Evolutionary conservation across 345 rosid species (phyloP).

Genomic region (Gossypium australe): DNA sequence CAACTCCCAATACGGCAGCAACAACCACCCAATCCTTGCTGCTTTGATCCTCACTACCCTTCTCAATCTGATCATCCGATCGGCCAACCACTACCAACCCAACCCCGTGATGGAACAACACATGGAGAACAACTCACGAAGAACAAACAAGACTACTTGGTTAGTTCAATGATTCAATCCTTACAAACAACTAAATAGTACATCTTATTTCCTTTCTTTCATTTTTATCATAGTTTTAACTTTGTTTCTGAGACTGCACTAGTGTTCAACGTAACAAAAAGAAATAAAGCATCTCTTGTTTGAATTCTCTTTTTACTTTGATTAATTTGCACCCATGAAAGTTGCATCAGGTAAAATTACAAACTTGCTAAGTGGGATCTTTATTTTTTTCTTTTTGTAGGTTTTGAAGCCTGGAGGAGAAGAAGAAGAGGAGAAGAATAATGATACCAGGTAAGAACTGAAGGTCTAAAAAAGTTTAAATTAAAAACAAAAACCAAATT

Average conservation of each 20-base stretch:
- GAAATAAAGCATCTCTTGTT: not conserved
- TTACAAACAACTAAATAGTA: not conserved
- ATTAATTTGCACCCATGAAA: slow-evolving; percentile 29
- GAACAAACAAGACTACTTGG: slow-evolving; percentile 27
- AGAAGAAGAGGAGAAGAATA: slow-evolving; percentile 28
- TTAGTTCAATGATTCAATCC: slow-evolving; percentile 22
- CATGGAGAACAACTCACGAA: slow-evolving; percentile 13
- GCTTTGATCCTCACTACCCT: slow-evolving; percentile 22
- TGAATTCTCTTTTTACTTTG: not conserved
- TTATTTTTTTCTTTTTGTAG: slow-evolving; percentile 20
- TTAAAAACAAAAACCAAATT: slow-evolving; percentile 4
- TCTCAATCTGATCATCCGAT: slow-evolving; percentile 38
- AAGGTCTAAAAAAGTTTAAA: slow-evolving; percentile 12
- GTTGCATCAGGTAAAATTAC: slow-evolving; percentile 1
- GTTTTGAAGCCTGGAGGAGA: slow-evolving; percentile 20
- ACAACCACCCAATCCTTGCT: not conserved
- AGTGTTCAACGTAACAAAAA: slow-evolving; percentile 19
- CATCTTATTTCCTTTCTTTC: not conserved
- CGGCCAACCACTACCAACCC: slow-evolving; percentile 17
- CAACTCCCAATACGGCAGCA: slow-evolving; percentile 30
- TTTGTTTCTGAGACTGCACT: slow-evolving; percentile 34
- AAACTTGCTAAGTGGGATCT: slow-evolving; percentile 14
- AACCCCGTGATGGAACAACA: slow-evolving; percentile 11
- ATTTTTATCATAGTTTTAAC: not conserved
- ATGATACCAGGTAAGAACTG: slow-evolving; percentile 54